Base-by-base conservation (phyloP, 371 early-diverging fungal species). In the Chytridiales sp. region DNA sequence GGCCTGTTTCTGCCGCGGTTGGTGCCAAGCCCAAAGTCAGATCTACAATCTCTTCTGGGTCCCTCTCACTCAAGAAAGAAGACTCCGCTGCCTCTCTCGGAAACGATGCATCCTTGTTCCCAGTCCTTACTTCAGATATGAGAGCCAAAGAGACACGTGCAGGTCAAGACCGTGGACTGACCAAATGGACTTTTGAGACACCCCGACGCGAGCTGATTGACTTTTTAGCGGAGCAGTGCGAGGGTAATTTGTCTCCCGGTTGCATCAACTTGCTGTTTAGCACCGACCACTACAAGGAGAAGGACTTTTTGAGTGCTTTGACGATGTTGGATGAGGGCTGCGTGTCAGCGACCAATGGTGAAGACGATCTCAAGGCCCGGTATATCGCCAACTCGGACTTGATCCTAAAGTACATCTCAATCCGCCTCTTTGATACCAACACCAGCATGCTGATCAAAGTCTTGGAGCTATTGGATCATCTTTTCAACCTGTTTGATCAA, bases 361-460 rank as follows among this genome's bases (percentile, higher is more conserved):
- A 35, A 1, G 71, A 68, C n/a, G 85, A 87, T 13, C 62, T 82
- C 52, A 77, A 68, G 40, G 53, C 62, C 24, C 80, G 88, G 15
- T 82, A 73, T 52, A 62, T 89, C 13, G 84, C 83, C 30, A 84
- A 85, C 69, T 69, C 84, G 1, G 94, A 94, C 61, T 58, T 93
- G 15, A 68, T 93, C 32, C 72, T 94, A 36, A 92, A 92, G 61
- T 93, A 93, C 61, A 42, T 90, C 46, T 89, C 92, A 15, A 69
- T 94, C 24, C 85, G 94, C 15, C 86, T 93, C 76, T 87, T 84
- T 68, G 94, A 94, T 58, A 90, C 91, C n/a, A 88, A 85, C 59
- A 92, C 94, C 0, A 87, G 84, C 48, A 87, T 91, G 71, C 67
- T 88, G 35, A 75, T 93, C 44, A 90, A 90, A 64, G 84, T 84